A percentile compares a stretch with the other conserved stretches of the same genome.
These are phyloP conservation scores for Boletus rubroflammeus DNA, from an alignment of 768 basidiomycete genomes.

Conservation along the genomic window DNA sequence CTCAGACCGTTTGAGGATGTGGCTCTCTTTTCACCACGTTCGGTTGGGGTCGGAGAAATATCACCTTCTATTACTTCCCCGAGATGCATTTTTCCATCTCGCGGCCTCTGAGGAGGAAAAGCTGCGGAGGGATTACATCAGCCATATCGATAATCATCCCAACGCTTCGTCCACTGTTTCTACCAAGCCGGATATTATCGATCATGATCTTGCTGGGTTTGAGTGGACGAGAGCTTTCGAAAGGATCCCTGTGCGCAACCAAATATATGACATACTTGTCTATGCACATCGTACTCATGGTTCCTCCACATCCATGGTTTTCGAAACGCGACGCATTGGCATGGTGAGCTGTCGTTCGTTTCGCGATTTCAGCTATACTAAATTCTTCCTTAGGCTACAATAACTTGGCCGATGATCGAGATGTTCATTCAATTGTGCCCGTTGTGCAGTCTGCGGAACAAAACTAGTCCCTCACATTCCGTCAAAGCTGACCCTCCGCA, in stretches of 20 bases:
- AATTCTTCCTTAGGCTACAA: slow-evolving; percentile 44
- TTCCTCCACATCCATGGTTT: slow-evolving; percentile 50
- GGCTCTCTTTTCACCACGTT: slow-evolving; percentile 58
- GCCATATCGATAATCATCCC: slow-evolving; percentile 31
- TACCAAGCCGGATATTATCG: slow-evolving; percentile 17
- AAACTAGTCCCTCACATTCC: slow-evolving; percentile 24
- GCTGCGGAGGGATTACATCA: slow-evolving; percentile 44
- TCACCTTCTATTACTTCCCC: slow-evolving; percentile 55
- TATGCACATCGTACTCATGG: slow-evolving; percentile 63
- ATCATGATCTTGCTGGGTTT: slow-evolving; percentile 28
- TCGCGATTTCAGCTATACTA: background rate
- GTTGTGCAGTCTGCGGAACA: slow-evolving; percentile 42
- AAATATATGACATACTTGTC: slow-evolving; percentile 66
- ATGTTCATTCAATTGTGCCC: slow-evolving; percentile 63
- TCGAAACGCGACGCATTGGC: slow-evolving; percentile 52
- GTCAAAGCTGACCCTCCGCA: slow-evolving; percentile 17
- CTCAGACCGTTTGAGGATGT: slow-evolving; percentile 45
- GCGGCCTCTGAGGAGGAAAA: slow-evolving; percentile 48
- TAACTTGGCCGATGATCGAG: slow-evolving; percentile 76
- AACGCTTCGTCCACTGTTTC: slow-evolving; percentile 6
- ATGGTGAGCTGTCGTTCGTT: slow-evolving; percentile 44
- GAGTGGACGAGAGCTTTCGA: slow-evolving; percentile 46
- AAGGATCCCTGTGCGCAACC: slow-evolving; percentile 59
- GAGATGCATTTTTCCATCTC: slow-evolving; percentile 55
- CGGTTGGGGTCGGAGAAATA: slow-evolving; percentile 57